Evolutionary conservation across 176 grass and related monocot species (phyloP), one percentile per base, ranked within the genome.

Genomic region (Hsuehochloa calcarea): DNA sequence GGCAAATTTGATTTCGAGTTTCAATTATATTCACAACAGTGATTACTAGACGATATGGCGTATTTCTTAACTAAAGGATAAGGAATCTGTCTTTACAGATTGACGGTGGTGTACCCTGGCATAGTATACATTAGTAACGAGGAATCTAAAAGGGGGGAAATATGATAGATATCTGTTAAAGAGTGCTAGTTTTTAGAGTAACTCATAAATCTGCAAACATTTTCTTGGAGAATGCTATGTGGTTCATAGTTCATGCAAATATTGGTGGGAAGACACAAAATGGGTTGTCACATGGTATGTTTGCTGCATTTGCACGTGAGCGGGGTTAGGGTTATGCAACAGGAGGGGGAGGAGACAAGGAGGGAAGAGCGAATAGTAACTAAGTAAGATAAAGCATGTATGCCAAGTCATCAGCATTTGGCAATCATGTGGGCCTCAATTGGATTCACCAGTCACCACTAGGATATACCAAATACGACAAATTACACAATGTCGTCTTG

Each of bases 21-120:
- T 52, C 13, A 56, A 74, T 46, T 54, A 39, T 77, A 44, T 65
- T 38, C 70, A 26, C 9, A 7, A 56, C 12, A 70, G 3, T n/a
- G 34, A 37, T 89, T 62, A 9, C 19, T 51, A 17, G 14, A 5
- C 14, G n/a, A 45, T 39, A 61, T 77, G 25, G 6, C 37, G 17
- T 34, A 51, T 70, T 71, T 65, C 56, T 38, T 45, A 82, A 22
- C 11, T 81, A 23, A 69, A 70, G 23, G 82, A 76, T 51, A 85
- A 41, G 22, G 16, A 62, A 50, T 83, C 54, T 62, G 6, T 26
- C 20, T 72, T 74, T 64, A 50, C 81, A 83, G 56, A 66, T 74
- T 11, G 62, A 34, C 71, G 51, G 14, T 37, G 9, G 15, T 35
- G 61, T 20, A 38, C 46, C 3, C 12, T 82, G 46, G 47, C 17